These are phyloP conservation scores for Russula olivacea DNA, from an alignment of 768 basidiomycete genomes.

Conservation along the genomic window DNA sequence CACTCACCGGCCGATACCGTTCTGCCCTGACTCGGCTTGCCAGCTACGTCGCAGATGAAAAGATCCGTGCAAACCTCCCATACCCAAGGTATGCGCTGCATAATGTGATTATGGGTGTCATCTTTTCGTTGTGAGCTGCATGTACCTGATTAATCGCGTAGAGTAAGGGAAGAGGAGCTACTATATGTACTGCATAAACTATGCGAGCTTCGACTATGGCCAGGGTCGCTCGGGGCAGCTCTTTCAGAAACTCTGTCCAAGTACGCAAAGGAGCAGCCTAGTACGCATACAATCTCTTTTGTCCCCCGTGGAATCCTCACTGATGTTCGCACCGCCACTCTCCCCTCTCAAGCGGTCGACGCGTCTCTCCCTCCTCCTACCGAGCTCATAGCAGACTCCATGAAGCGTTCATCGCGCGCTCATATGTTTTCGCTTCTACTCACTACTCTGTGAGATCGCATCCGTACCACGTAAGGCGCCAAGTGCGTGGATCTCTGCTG, in stretches of 20 bases:
- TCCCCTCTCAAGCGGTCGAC: constrained; percentile 35
- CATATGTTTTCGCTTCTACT: constrained; percentile 89
- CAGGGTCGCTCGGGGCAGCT: constrained; percentile 72
- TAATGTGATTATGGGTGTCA: not conserved
- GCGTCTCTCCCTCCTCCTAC: constrained; percentile 43
- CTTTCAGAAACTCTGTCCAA: constrained; percentile 58
- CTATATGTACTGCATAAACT: constrained; percentile 78
- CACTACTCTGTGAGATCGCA: constrained; percentile 70
- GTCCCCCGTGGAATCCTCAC: not conserved
- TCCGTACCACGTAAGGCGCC: constrained; percentile 66
- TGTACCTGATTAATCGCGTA: constrained; percentile 30
- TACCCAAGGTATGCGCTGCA: constrained; percentile 63
- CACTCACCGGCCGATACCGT: constrained; percentile 72
- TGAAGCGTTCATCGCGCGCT: constrained; percentile 67
- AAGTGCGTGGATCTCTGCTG: constrained; percentile 51
- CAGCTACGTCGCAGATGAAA: constrained; percentile 78
- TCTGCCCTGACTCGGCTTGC: constrained; percentile 56
- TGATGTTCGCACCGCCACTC: not conserved
- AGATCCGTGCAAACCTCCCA: constrained; percentile 78
- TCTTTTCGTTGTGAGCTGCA: not conserved
- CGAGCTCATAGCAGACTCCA: constrained; percentile 59
- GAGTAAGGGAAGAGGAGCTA: constrained; percentile 84
- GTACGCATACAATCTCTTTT: constrained; percentile 35
- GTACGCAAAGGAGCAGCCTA: constrained; percentile 49
- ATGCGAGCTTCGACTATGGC: constrained; percentile 63